These are phyloP conservation scores for Venturia nashicola DNA, from an alignment of 2,329 filamentous ascomycete genomes.

Conservation along the genomic window DNA sequence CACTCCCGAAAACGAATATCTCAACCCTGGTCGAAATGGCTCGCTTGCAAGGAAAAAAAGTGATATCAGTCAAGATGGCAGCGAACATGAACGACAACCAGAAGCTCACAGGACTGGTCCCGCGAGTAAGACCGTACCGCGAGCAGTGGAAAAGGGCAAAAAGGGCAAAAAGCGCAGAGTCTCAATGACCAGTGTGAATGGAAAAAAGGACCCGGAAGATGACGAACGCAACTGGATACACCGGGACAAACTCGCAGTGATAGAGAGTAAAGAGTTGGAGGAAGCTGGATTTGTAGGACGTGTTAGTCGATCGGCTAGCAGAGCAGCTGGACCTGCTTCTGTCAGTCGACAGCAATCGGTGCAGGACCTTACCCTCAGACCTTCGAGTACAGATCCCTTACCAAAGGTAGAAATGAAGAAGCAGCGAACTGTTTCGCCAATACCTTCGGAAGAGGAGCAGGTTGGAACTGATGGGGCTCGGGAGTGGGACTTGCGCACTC, in stretches of 20 bases:
- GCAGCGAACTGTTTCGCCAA: conserved; percentile 22
- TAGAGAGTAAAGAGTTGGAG: conserved; percentile 69
- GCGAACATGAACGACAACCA: conserved; percentile 34
- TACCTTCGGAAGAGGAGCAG: conserved; percentile 26
- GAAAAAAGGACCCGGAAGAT: conserved; percentile 21
- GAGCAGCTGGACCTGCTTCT: conserved; percentile 12
- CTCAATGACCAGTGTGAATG: conserved; percentile 15
- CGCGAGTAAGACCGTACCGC: conserved; percentile 10
- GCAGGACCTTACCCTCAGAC: conserved; percentile 11
- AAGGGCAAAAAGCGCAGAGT: conserved; percentile 13
- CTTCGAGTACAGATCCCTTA: conserved; percentile 14
- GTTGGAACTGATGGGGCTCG: conserved; percentile 33
- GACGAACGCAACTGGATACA: conserved; percentile 75
- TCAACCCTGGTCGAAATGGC: conserved; percentile 12
- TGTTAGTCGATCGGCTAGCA: conserved; percentile 15
- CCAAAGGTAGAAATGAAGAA: conserved; percentile 11
- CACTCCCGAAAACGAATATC: conserved; percentile 19
- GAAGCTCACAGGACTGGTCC: conserved; percentile 29
- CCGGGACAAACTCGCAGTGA: conserved; percentile 68
- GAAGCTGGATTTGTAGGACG: conserved; percentile 54
- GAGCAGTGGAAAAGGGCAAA: not conserved
- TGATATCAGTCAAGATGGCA: conserved; percentile 28
- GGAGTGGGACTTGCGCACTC: conserved; percentile 60
- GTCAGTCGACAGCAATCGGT: not conserved
- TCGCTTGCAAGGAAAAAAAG: conserved; percentile 28